Conservation (phyloP, 2,329 filamentous ascomycete species). For the Trichophaea hybrida region DNA sequence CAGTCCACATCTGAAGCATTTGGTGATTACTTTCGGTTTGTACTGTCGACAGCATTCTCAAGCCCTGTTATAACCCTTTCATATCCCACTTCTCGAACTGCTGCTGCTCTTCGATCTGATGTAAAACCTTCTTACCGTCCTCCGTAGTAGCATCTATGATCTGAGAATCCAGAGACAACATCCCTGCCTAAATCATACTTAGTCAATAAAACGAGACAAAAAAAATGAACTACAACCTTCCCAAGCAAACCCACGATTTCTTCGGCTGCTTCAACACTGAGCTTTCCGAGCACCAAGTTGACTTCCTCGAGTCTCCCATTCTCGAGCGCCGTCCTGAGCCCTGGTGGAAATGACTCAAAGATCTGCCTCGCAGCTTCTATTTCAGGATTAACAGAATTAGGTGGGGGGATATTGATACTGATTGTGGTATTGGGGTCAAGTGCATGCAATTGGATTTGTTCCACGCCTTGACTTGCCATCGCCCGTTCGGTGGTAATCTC, state of each 20-base stretch:
- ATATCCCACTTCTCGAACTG: conserved; percentile 25
- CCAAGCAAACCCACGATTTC: conserved; percentile 67
- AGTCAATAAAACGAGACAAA: conserved; percentile 23
- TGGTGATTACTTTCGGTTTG: no score
- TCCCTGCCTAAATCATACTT: conserved; percentile 46
- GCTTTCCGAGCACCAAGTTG: conserved; percentile 73
- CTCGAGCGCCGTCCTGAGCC: conserved; percentile 67
- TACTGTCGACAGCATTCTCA: no score
- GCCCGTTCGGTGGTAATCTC: conserved; percentile 53
- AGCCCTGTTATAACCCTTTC: no score
- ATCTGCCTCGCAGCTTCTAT: conserved; percentile 53
- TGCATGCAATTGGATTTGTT: conserved; percentile 95
- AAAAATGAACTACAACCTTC: conserved; percentile 37
- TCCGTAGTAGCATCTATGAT: conserved; percentile 92
- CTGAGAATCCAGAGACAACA: conserved; percentile 79
- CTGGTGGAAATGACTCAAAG: conserved; percentile 70
- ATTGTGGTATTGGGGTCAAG: conserved; percentile 89
- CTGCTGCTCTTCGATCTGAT: conserved; percentile 54
- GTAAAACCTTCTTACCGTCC: conserved; percentile 62
- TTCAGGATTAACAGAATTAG: conserved; percentile 48
- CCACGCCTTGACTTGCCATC: conserved; percentile 49
- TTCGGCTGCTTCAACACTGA: conserved; percentile 79
- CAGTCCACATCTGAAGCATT: no score
- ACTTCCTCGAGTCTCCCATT: conserved; percentile 80
- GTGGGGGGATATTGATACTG: conserved; percentile 66